Base-by-base conservation (phyloP, 768 basidiomycete species). In the Leccinum longicurvipes region DNA sequence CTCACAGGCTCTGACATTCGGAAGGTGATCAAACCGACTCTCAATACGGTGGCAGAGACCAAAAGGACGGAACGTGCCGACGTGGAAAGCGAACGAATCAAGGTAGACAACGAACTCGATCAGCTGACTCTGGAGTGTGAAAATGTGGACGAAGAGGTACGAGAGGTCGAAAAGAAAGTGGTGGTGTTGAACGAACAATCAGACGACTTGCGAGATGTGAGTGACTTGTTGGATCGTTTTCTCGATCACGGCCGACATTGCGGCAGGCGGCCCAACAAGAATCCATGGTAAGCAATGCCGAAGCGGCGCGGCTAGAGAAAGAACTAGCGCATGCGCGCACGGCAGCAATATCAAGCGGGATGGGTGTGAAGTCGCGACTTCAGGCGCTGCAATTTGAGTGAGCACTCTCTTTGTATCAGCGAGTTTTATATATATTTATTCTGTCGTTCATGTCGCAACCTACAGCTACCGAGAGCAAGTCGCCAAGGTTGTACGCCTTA, bases 71-170 rank as follows among this genome's bases (percentile, higher is more conserved):
- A 90, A 60, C 80, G 84, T 25, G 86, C 86, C 9, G 70, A 79
- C 23, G 72, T 92, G 51, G 89, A 92, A 72, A 89, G 83, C 58
- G 87, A 91, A 58, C 80, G 83, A 44, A 88, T 94, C 60, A 83
- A 82, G 62, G 80, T 92, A 25, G 91, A 94, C 58, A 83, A 95
- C 61, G 87, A 91, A 57, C 80, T 92, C 10, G 93, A 96, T 65
- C 81, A 87, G 61, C 72, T 91, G 51, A 82, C 79, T 0, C 73
- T 85, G 52, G 85, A 89, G 58, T 90, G 89, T 65, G 92, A 95
- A 69, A 88, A 89, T 53, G 73, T 87, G 57, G 89, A 89, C 54
- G 86, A 91, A 63, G 90, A 93, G 59, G 82, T 89, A 23, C 76
- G 73, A 47, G 87, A 87, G 64, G 67, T 87, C 23, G 87, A 89